Evolutionary conservation across 179 eudicot species (phyloP).

Genomic region (Vitellaria paradoxa): DNA sequence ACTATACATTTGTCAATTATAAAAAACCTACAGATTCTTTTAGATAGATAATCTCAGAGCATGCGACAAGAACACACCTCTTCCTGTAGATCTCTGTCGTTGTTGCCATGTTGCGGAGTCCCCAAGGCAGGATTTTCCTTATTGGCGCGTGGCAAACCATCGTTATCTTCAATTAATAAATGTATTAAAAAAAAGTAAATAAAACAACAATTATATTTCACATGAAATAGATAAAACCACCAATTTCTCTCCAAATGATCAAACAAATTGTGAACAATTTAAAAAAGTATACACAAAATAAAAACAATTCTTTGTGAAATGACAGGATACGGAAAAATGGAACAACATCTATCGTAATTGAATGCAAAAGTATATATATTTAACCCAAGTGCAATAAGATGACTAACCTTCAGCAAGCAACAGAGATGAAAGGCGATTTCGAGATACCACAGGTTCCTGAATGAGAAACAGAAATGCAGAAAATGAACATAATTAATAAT

Average conservation of each 20-base stretch:
- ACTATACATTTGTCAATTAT: not conserved
- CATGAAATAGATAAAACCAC: not conserved
- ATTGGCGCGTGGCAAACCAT: conserved; percentile 21
- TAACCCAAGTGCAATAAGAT: not conserved
- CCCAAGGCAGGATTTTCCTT: conserved; percentile 25
- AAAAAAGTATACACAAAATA: not conserved
- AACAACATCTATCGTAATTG: not conserved
- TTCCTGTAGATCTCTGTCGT: conserved; percentile 39
- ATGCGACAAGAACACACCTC: conserved; percentile 31
- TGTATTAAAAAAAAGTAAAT: not conserved
- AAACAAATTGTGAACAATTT: not conserved
- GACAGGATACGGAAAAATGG: not conserved
- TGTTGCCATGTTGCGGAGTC: conserved; percentile 23
- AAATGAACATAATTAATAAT: not conserved
- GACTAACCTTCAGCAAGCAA: conserved; percentile 17
- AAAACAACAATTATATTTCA: not conserved
- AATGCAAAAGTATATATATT: not conserved
- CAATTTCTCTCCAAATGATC: not conserved
- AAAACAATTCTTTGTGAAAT: not conserved
- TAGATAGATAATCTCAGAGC: not conserved
- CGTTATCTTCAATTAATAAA: conserved; percentile 24
- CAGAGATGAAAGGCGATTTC: conserved; percentile 18
- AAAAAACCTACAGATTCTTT: too few species aligned
- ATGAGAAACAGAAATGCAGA: not conserved
- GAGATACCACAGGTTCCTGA: conserved; percentile 17